phyloP scores from a whole-genome alignment of 2,329 filamentous ascomycete genomes.

The Calonectria pteridis region DNA sequence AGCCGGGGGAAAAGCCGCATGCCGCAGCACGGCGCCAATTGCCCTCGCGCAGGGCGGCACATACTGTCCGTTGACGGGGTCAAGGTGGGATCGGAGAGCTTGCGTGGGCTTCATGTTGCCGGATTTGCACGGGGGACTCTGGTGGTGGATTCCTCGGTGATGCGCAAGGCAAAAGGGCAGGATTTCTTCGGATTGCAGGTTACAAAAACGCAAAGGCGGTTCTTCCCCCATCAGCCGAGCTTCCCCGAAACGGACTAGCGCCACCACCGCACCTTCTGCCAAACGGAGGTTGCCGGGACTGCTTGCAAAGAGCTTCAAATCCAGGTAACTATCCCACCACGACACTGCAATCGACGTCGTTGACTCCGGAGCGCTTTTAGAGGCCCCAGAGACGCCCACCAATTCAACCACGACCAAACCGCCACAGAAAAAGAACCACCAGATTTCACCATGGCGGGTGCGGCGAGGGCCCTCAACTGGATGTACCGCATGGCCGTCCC shows the following conservation, averaged over 20 bases:
- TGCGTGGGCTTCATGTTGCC: conserved; percentile 58
- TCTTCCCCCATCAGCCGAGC: conserved; percentile 47
- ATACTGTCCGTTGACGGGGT: conserved; percentile 53
- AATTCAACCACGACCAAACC: background rate
- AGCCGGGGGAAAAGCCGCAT: conserved; percentile 50
- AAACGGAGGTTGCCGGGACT: conserved; percentile 38
- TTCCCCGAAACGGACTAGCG: conserved; percentile 52
- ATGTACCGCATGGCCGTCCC: conserved; percentile 81
- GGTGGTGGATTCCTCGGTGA: conserved; percentile 41
- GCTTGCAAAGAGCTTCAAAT: conserved; percentile 44
- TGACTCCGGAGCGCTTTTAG: conserved; percentile 41
- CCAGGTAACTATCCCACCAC: conserved; percentile 13
- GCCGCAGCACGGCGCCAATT: conserved; percentile 33
- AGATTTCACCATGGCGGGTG: conserved; percentile 61
- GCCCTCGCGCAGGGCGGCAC: conserved; percentile 38
- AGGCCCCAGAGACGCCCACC: conserved; percentile 29
- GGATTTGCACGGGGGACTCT: conserved; percentile 39
- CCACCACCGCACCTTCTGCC: conserved; percentile 28
- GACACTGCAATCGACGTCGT: conserved; percentile 37
- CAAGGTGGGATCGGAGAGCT: conserved; percentile 49
- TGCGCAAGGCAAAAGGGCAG: conserved; percentile 46
- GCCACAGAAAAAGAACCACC: background rate
- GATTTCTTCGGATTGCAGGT: conserved; percentile 43
- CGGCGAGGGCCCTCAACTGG: conserved; percentile 69
- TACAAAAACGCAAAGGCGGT: conserved; percentile 41